Evolutionary conservation across 1,284 basidiomycete species (phyloP), one percentile per base, ranked within the genome.

Genomic region (Puccinia brachypodii): DNA sequence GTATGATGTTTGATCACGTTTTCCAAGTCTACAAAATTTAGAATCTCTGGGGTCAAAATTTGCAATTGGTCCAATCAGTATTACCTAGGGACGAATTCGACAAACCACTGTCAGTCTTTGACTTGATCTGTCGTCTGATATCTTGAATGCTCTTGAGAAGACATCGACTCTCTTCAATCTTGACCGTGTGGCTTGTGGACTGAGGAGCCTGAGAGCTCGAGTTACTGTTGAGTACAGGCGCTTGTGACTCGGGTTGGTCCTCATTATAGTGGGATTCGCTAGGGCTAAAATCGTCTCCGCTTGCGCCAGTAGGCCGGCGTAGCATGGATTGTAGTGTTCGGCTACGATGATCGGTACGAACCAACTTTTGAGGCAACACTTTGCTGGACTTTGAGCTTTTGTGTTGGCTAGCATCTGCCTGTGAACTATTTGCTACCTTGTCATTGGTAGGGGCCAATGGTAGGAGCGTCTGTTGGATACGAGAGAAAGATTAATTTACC

Each of bases 311-410:
- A 44, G 36, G 22, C 8, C 68, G n/a, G 42, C 77, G 64, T 82
- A 96, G 92, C 94, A 97, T 97, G 0, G 94, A 94, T 85, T 98
- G 95, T 14, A 99, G 90, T 0, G 95, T 98, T 60, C 95, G 90
- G 82, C 95, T 93, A 73, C 92, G 89, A 19, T 92, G 88, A 25
- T 96, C 97, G 8, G 94, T 96, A 73, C 97, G 91, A 69, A 99
- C 93, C 89, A 97, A 94, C 86, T 96, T 92, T 75, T 98, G 93
- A 0, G 96, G 93, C 22, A 88, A 87, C 2, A 87, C 83, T 78
- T 87, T 88, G 71, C 85, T 88, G 76, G 83, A 74, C 53, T 75
- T 81, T n/a, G 58, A 40, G n/a, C 62, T 47, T 77, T 77, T 77
- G 40, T 25, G 7, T 53, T 60, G 74, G 6, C 25, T 47, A 7